Percentiles rank a stretch among this genome's conserved stretches.
phyloP scores from a whole-genome alignment of 768 basidiomycete species.

The Lentinula raphanica region DNA sequence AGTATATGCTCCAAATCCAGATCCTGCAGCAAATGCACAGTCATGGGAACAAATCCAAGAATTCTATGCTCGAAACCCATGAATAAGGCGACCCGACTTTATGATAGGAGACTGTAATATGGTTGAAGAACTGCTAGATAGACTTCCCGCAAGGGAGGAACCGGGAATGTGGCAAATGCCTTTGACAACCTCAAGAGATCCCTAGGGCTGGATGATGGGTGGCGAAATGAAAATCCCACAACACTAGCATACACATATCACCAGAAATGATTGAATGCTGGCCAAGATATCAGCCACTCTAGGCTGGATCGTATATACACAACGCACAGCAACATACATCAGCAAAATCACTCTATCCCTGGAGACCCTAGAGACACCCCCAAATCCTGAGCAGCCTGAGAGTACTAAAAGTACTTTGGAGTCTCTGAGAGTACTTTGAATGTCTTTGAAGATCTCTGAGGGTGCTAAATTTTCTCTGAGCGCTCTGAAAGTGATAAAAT shows the following conservation, averaged over 20 bases:
- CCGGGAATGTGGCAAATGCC: constrained; percentile 14
- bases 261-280: too few species aligned
- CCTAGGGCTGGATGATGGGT: constrained; percentile 24
- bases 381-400: too few species aligned
- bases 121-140: constrained; percentile 25
- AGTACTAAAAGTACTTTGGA: too few species aligned
- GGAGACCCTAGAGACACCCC: too few species aligned
- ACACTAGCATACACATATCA: constrained; percentile 24
- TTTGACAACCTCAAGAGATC: constrained; percentile 18
- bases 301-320: constrained; percentile 33
- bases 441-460: too few species aligned
- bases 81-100: constrained; percentile 21
- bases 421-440: too few species aligned
- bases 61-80: constrained; percentile 6
- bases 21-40: constrained; percentile 13
- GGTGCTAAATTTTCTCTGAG: too few species aligned
- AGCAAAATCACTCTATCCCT: too few species aligned
- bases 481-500: too few species aligned
- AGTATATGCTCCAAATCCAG: constrained; percentile 19
- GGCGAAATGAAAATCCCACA: constrained; percentile 22
- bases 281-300: too few species aligned
- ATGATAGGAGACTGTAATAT: constrained; percentile 40
- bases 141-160: constrained; percentile 15
- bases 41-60: constrained; percentile 25
- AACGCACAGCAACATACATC: constrained; percentile 4